Base-by-base conservation (phyloP, 805 yeast genomes). In the Candida hungchunana region DNA sequence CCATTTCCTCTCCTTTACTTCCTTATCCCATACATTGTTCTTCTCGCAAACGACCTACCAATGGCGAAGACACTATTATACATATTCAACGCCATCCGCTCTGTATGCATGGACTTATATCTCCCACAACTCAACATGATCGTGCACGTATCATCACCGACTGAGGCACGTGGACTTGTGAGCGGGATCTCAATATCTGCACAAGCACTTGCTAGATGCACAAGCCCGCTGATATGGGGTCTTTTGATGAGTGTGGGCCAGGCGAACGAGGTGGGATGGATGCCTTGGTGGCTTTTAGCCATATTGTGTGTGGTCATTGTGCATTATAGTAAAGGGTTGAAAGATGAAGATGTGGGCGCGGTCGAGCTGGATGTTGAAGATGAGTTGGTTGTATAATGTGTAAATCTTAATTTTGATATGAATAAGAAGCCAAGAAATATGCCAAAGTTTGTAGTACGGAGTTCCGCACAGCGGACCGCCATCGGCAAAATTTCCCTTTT, bases 141-240 rank as follows among this genome's bases (percentile, higher is more conserved):
- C 37, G 65, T 76, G 24, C 81, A 75, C 53, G 62, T 77, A 31
- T 69, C 74, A 6, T 67, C 81, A 2, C 69, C 69, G 9, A 65
- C 75, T 17, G 62, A 69, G 42, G 71, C 75, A 43, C 63, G 81
- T 32, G 82, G 81, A 1, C 66, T 73, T 45, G 67, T 79, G 37
- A 79, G 79, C 50, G 79, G 80, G 11, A 64, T 74, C 13, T 63
- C 78, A 4, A 66, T 76, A 53, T 68, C 77, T 26, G 62, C 69
- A 24, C 56, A 71, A 13, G 69, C 84, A 1, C 53, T 71, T 22
- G 79, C 82, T 1, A 58, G 84, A 44, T 76, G 71, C 35, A 29
- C 69, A 1, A 83, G 77, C 3, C 85, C 84, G 0, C 51, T 76
- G 7, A 21, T 62, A 1, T 76, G 80, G 78, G 83, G 83, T 5